phyloP scores from a whole-genome alignment of 345 rosid species.

The Eutrema japonicum region DNA sequence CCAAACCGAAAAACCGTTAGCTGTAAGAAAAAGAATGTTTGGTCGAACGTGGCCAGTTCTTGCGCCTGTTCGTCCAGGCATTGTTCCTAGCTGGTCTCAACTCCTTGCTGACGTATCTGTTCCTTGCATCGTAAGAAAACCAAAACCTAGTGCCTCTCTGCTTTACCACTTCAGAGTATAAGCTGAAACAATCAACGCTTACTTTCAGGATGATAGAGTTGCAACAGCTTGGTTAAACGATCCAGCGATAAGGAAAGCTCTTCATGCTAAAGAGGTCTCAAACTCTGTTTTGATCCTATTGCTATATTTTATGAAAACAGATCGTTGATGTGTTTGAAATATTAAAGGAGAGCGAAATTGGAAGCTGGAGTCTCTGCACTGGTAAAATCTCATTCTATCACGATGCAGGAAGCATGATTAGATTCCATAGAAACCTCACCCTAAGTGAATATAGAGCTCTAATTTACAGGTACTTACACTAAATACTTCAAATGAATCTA shows the following conservation, averaged over 20 bases:
- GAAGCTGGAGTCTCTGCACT: conserved; percentile 65
- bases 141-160: not conserved
- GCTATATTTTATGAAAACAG: not conserved
- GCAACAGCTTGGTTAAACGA: conserved; percentile 83
- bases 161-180: not conserved
- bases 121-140: conserved; percentile 79
- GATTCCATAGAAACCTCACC: conserved; percentile 81
- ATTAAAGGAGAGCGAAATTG: conserved; percentile 53
- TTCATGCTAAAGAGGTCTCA: conserved; percentile 67
- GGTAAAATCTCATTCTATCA: conserved; percentile 50
- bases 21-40: conserved; percentile 83
- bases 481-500: not conserved
- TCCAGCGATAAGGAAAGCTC: conserved; percentile 63
- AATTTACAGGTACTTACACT: conserved; percentile 65
- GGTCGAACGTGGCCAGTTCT: conserved; percentile 96
- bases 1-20: conserved; percentile 65
- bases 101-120: conserved; percentile 54
- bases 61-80: conserved; percentile 79
- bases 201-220: conserved; percentile 70
- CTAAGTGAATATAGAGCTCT: conserved; percentile 73
- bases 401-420: conserved; percentile 90
- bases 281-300: conserved; percentile 28
- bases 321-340: not conserved
- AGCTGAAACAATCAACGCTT: not conserved
- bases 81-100: conserved; percentile 91